Conservation (phyloP, 2,329 filamentous ascomycete genomes). For the Microdochium nivale region DNA sequence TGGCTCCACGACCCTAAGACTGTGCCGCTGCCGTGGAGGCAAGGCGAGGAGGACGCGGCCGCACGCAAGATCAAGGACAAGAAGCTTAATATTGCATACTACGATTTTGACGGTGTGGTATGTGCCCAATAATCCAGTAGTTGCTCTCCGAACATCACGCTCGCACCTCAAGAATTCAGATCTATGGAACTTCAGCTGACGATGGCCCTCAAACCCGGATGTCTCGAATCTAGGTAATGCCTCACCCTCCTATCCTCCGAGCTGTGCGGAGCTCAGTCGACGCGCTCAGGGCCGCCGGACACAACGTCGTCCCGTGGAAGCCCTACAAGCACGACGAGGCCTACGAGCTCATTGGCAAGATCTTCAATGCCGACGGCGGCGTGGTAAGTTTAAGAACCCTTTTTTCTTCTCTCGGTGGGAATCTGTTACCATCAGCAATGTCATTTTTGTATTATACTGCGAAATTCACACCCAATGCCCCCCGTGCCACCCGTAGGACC, state of each 20-base stretch:
- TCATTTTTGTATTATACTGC: too few species aligned
- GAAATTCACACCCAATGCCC: too few species aligned
- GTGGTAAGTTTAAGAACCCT: conserved; percentile 11
- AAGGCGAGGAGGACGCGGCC: conserved; percentile 15
- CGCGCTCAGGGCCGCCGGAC: conserved; percentile 15
- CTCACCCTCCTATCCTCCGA: conserved; percentile 26
- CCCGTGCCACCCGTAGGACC: too few species aligned
- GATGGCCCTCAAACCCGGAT: conserved; percentile 7
- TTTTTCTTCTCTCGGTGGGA: too few species aligned
- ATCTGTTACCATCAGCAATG: too few species aligned
- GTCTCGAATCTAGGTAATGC: conserved; percentile 9
- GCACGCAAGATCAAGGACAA: conserved; percentile 11
- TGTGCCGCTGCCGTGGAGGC: conserved; percentile 25
- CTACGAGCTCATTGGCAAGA: conserved; percentile 12
- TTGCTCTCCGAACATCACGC: not conserved
- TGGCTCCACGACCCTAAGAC: conserved; percentile 27
- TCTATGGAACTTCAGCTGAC: too few species aligned
- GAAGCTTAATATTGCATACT: conserved; percentile 22
- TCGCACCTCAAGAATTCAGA: too few species aligned
- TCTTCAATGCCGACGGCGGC: conserved; percentile 20
- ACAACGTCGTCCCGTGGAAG: conserved; percentile 19
- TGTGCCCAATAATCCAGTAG: not conserved
- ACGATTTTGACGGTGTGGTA: conserved; percentile 19
- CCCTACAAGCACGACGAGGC: conserved; percentile 15
- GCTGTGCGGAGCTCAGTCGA: conserved; percentile 17